phyloP scores from a whole-genome alignment of 495 filamentous ascomycete genomes.

The Aspergillus cavernicola region DNA sequence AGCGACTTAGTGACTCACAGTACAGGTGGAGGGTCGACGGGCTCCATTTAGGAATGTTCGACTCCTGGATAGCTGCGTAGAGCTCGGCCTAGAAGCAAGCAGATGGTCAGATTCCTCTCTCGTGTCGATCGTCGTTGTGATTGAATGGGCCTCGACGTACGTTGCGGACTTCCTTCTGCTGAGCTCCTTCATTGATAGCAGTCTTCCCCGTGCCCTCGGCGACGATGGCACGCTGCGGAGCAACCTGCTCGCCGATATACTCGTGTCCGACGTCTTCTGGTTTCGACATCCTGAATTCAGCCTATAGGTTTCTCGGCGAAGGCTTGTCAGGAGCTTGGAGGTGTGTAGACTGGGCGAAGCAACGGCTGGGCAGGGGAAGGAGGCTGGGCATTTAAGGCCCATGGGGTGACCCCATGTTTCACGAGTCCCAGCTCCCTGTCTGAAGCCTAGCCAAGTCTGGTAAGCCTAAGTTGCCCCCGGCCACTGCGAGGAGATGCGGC shows the following conservation, averaged over 20 bases:
- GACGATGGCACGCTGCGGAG: neutral
- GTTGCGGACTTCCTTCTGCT: slow-evolving; percentile 48
- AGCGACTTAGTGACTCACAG: slow-evolving; percentile 31
- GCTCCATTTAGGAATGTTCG: slow-evolving; percentile 53
- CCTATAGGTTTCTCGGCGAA: no score
- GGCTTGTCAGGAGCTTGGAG: no score
- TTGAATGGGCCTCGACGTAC: slow-evolving; percentile 8
- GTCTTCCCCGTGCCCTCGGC: slow-evolving; percentile 22
- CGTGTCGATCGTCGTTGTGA: slow-evolving; percentile 11
- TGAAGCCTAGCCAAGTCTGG: no score
- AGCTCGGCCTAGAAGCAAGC: slow-evolving; percentile 46
- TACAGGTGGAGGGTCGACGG: slow-evolving; percentile 52
- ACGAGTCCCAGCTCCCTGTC: no score
- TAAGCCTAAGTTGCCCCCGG: no score
- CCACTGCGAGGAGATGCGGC: no score
- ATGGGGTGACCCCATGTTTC: no score
- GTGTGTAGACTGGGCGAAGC: no score
- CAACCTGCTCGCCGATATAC: neutral
- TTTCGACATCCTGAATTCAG: no score
- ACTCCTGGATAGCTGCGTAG: slow-evolving; percentile 53
- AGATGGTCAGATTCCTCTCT: neutral
- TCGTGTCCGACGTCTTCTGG: neutral
- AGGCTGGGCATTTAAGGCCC: no score
- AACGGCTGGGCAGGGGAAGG: no score
- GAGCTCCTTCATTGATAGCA: slow-evolving; percentile 32